Conservation (phyloP, 2,329 filamentous ascomycete genomes). For the Aspergillus pseudotamarii region DNA sequence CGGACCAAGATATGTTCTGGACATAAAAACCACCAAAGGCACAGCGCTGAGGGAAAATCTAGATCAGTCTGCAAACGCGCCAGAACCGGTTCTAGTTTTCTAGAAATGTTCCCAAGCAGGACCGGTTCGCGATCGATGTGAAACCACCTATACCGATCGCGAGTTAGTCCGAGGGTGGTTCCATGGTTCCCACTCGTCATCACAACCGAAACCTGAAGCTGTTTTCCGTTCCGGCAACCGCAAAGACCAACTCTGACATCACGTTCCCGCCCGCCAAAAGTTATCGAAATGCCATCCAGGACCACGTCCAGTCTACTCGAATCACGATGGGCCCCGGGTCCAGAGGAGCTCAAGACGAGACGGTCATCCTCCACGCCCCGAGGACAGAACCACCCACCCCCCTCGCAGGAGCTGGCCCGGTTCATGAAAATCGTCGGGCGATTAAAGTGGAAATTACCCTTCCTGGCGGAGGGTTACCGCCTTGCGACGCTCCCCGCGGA, state of each 20-base stretch:
- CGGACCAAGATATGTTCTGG: not conserved
- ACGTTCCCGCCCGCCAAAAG: not conserved
- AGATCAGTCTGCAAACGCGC: not conserved
- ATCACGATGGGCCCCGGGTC: conserved; percentile 29
- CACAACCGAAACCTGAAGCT: not conserved
- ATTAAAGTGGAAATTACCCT: conserved; percentile 65
- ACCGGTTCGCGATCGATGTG: not conserved
- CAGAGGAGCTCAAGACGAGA: conserved; percentile 2
- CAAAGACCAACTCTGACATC: not conserved
- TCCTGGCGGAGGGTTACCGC: conserved; percentile 60
- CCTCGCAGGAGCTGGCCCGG: conserved; percentile 54
- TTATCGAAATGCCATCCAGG: not conserved
- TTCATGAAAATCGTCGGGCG: conserved; percentile 64
- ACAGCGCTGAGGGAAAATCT: not conserved
- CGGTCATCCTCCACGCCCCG: conserved; percentile 12
- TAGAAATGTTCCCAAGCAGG: not conserved
- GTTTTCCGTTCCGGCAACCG: not conserved
- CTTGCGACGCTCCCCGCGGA: conserved; percentile 45
- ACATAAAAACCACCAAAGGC: not conserved
- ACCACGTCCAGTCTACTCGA: conserved; percentile 18
- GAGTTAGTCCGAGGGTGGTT: not conserved
- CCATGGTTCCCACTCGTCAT: not conserved
- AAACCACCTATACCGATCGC: not conserved
- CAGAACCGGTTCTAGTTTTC: not conserved
- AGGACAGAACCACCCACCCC: conserved; percentile 18